phyloP scores from a whole-genome alignment of 257 asterid genomes.

The Solanum rostratum region DNA sequence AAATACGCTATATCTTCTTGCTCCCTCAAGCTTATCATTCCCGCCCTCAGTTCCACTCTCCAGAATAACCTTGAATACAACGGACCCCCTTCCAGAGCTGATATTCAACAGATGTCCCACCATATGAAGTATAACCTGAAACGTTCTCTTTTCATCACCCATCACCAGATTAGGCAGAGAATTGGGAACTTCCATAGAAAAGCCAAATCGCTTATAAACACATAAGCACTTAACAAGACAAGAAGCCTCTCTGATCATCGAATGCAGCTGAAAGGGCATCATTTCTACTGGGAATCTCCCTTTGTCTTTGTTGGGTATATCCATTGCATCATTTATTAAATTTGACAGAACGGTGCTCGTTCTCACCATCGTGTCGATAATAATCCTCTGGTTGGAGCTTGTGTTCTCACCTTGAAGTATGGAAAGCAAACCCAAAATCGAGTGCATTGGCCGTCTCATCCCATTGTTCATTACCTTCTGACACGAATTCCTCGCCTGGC shows the following conservation, averaged over 20 bases:
- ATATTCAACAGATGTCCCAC: slow-evolving; percentile 30
- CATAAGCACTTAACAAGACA: slow-evolving; percentile 29
- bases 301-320: slow-evolving; percentile 31
- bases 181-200: slow-evolving; percentile 16
- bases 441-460: slow-evolving; percentile 39
- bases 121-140: slow-evolving; percentile 38
- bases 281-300: slow-evolving; percentile 25
- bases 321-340: slow-evolving; percentile 28
- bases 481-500: slow-evolving; percentile 25
- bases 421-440: slow-evolving; percentile 24
- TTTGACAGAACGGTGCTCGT: slow-evolving; percentile 25
- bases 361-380: slow-evolving; percentile 18
- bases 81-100: slow-evolving; percentile 11
- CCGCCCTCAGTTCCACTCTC: slow-evolving; percentile 17
- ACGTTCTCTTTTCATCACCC: slow-evolving; percentile 35
- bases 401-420: slow-evolving; percentile 14
- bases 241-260: slow-evolving; percentile 28
- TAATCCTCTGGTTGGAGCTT: slow-evolving; percentile 21
- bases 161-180: slow-evolving; percentile 27
- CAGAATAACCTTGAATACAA: slow-evolving; percentile 19
- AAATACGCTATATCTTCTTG: slow-evolving; percentile 14
- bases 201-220: slow-evolving; percentile 17
- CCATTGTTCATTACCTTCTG: slow-evolving; percentile 40
- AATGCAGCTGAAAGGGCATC: slow-evolving; percentile 23
- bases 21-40: slow-evolving; percentile 11